Base-by-base conservation (phyloP, 306 rosid genomes). In the Pachyrhizus erosus region DNA sequence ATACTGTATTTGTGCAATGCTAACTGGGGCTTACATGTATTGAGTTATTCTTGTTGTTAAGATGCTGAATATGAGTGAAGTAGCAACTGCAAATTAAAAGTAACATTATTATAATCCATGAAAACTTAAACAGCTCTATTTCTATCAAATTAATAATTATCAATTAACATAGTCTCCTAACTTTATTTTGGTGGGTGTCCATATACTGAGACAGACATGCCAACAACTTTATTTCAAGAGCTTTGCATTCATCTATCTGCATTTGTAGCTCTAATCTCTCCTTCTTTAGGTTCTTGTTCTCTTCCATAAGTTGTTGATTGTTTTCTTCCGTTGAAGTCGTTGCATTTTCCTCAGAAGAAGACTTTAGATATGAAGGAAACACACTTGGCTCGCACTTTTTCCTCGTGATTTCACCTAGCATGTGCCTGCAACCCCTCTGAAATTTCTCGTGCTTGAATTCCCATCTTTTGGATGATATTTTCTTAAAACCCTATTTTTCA, bases 371-470 rank as follows among this genome's bases (percentile, higher is more conserved):
- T 26, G 90, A 83, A 66, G 98, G 98, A 76, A 94, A 94, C 6
- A 90, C 87, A 20, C 98, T 92, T 8, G 98, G 91, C 81, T 90
- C 98, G 18, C 98, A 87, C 84, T 87, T 94, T 84, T 94, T 94
- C 54, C 98, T 81, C 0, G 83, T 88, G 78, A 94, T 94, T 86
- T 88, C 93, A 21, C 24, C 82, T 11, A 94, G 79, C 91, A 84
- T 69, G 0, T 89, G 75, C 88, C 61, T 87, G 52, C 89, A 66
- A 1, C 97, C 96, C 48, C 85, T 92, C 69, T 84, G 88, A 68
- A 94, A 94, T 84, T 91, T 92, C 82, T 94, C 94, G 49, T 94
- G 98, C 91, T 91, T 88, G 88, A 94, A 94, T 72, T 94, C 96
- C 98, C 98, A 94, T 82, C 85, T 83, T 75, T 91, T 91, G 0